Evolutionary conservation across 129 eudicot species (phyloP).

Genomic region (Artemisia annua): DNA sequence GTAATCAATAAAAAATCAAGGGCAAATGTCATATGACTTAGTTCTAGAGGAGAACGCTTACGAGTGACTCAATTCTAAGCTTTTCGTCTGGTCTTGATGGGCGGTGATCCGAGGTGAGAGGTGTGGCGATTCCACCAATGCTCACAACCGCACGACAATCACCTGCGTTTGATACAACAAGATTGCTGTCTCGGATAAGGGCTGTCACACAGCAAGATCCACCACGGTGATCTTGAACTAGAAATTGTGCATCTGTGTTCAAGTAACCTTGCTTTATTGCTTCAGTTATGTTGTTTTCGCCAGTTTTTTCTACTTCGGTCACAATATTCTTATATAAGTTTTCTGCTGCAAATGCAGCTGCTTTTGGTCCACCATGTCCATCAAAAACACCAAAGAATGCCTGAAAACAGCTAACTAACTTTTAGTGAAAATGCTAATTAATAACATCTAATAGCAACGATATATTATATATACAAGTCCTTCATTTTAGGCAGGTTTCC

Average conservation of each 20-base stretch:
- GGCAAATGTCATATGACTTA: background rate
- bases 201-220: constrained; percentile 84
- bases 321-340: constrained; percentile 69
- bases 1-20: background rate
- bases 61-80: constrained; percentile 52
- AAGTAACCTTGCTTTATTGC: constrained; percentile 66
- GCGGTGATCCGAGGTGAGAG: constrained; percentile 79
- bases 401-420: constrained; percentile 31
- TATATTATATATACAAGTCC: too few species aligned
- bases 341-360: constrained; percentile 74
- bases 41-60: background rate
- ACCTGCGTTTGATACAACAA: constrained; percentile 81
- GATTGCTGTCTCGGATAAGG: constrained; percentile 49
- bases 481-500: too few species aligned
- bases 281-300: constrained; percentile 35
- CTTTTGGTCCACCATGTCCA: constrained; percentile 95
- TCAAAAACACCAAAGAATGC: constrained; percentile 90
- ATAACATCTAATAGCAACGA: too few species aligned
- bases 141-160: constrained; percentile 90
- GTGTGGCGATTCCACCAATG: constrained; percentile 56
- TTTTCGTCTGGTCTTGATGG: constrained; percentile 77
- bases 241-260: constrained; percentile 65
- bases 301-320: constrained; percentile 38
- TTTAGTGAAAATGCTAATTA: background rate
- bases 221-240: constrained; percentile 46